Evolutionary conservation across 495 filamentous ascomycete genomes (phyloP).

Genomic region (Aspergillus indologenus): DNA sequence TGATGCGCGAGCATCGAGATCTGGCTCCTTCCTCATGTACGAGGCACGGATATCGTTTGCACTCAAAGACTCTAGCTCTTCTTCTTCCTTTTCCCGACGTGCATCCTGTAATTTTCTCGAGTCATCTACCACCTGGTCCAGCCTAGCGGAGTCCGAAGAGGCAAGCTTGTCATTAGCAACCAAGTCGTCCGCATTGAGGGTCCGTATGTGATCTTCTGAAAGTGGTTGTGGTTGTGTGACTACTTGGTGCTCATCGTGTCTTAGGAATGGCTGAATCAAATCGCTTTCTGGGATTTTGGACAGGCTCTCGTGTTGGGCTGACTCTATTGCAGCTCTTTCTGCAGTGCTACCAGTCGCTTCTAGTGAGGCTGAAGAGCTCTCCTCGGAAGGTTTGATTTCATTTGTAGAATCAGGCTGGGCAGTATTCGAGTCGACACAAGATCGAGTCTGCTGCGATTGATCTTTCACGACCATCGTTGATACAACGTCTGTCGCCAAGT

Average conservation of each 20-base stretch:
- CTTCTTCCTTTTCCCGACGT: slow-evolving; percentile 24
- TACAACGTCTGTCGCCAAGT: background rate
- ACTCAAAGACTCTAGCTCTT: slow-evolving; percentile 43
- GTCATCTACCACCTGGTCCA: background rate
- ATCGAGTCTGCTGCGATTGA: background rate
- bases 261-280: background rate
- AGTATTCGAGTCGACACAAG: background rate
- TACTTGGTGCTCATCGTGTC: background rate
- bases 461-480: background rate
- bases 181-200: background rate
- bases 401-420: background rate
- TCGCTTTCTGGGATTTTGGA: background rate
- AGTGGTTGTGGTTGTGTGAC: background rate
- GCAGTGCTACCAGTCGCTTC: background rate
- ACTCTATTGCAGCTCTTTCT: background rate
- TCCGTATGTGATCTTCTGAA: background rate
- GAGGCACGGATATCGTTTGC: slow-evolving; percentile 50
- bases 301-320: background rate
- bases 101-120: background rate
- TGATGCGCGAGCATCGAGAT: background rate
- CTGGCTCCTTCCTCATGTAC: slow-evolving; percentile 16
- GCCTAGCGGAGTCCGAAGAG: background rate
- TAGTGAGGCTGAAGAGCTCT: background rate
- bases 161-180: background rate
- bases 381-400: too few species aligned